A percentile compares a stretch with the other conserved stretches of the same genome.
Conservation (phyloP, 1,139 yeast genomes). For the Kodamaea anthophila region DNA sequence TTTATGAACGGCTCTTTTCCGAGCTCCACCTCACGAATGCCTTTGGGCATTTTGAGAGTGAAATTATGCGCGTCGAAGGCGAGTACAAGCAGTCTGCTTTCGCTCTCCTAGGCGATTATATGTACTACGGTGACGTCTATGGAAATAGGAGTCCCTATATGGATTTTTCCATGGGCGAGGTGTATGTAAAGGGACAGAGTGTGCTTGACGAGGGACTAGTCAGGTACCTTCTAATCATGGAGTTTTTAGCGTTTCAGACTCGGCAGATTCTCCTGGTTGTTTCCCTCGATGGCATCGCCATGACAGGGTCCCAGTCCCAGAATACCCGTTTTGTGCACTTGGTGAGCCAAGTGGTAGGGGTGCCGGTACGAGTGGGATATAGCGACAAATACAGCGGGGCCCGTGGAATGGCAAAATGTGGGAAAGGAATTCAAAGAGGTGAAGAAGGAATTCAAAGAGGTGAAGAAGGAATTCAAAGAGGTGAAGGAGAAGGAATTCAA, state of each 20-base stretch:
- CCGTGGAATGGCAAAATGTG: slow-evolving; percentile 28
- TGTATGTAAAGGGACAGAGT: no score
- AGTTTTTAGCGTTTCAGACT: slow-evolving; percentile 48
- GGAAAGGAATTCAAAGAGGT: no score
- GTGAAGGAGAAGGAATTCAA: no score
- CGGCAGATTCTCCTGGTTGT: slow-evolving; percentile 23
- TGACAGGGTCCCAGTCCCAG: slow-evolving; percentile 48
- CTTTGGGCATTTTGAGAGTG: slow-evolving; percentile 28
- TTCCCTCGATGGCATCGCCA: slow-evolving; percentile 15
- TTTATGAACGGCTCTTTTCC: slow-evolving; percentile 41
- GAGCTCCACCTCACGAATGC: slow-evolving; percentile 16
- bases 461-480: no score
- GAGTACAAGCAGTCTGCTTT: slow-evolving; percentile 20
- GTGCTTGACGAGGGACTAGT: slow-evolving; percentile 41
- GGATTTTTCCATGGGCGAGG: slow-evolving; percentile 43
- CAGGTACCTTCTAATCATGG: slow-evolving; percentile 40
- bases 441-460: no score
- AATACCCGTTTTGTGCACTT: slow-evolving; percentile 37
- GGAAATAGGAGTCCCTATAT: slow-evolving; percentile 54
- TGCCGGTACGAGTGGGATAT: slow-evolving; percentile 16
- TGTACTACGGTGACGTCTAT: slow-evolving; percentile 48
- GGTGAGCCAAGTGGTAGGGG: slow-evolving; percentile 17
- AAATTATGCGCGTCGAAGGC: slow-evolving; percentile 18
- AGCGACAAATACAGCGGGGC: slow-evolving; percentile 26
- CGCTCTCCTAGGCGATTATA: slow-evolving; percentile 27